Conservation (phyloP, 2,329 filamentous ascomycete genomes). For the Botrytis tulipae region DNA sequence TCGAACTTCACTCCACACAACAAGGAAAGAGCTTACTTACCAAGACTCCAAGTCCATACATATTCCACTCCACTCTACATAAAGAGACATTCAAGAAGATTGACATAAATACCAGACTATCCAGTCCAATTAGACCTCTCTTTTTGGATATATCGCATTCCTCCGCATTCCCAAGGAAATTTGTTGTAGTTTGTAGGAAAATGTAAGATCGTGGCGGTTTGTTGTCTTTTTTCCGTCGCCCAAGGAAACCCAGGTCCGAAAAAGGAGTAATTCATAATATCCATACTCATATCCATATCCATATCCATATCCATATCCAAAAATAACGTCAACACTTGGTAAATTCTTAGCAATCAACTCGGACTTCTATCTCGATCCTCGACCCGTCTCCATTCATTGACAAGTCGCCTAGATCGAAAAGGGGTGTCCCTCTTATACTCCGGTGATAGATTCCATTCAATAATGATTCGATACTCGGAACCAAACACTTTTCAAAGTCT, state of each 20-base stretch:
- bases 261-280: not conserved
- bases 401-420: not conserved
- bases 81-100: not conserved
- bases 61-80: no score
- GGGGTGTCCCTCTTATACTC: not conserved
- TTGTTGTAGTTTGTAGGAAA: not conserved
- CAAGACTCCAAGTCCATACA: not conserved
- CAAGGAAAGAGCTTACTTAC: not conserved
- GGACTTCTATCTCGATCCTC: not conserved
- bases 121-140: not conserved
- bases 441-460: not conserved
- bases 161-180: not conserved
- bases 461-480: not conserved
- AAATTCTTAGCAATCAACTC: not conserved
- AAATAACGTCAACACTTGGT: not conserved
- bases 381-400: not conserved
- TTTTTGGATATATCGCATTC: not conserved
- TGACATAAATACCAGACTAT: not conserved
- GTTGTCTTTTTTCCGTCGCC: not conserved
- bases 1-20: not conserved
- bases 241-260: not conserved
- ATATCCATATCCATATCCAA: not conserved
- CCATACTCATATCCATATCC: not conserved
- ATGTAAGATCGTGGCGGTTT: conserved; percentile 10
- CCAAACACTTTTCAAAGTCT: not conserved